phyloP scores from a whole-genome alignment of 2,329 filamentous ascomycete species.

The Penicillium sp. region DNA sequence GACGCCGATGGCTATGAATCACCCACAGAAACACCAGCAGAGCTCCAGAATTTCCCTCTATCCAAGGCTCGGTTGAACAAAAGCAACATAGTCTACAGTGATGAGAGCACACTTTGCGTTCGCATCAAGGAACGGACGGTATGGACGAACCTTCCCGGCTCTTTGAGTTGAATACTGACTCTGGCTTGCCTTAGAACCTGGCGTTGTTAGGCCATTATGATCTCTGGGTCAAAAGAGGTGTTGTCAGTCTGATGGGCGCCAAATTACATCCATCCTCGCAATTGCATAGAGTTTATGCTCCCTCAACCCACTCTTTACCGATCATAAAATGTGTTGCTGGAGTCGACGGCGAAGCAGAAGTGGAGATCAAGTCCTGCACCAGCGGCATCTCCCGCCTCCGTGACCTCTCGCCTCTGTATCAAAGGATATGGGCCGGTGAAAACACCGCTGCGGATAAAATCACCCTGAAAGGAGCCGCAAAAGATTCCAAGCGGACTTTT shows the following conservation, averaged over 20 bases:
- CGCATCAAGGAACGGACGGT: slow-evolving; percentile 36
- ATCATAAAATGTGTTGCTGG: slow-evolving; percentile 42
- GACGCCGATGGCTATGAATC: slow-evolving; percentile 29
- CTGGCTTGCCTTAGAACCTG: slow-evolving; percentile 28
- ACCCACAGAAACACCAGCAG: slow-evolving; percentile 23
- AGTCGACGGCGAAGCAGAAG: slow-evolving; percentile 37
- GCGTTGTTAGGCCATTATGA: slow-evolving; percentile 48
- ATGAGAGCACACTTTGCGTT: slow-evolving; percentile 32
- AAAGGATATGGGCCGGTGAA: slow-evolving; percentile 45
- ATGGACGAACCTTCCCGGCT: slow-evolving; percentile 6
- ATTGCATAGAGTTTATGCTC: slow-evolving; percentile 45
- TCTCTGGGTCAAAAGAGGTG: slow-evolving; percentile 49
- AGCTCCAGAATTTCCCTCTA: slow-evolving; percentile 33
- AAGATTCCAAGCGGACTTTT: slow-evolving; percentile 30
- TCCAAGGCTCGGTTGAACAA: slow-evolving; percentile 33
- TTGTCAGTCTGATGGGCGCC: slow-evolving; percentile 52
- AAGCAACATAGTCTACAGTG: slow-evolving; percentile 32
- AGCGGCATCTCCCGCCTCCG: slow-evolving; percentile 40
- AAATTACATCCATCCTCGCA: slow-evolving; percentile 42
- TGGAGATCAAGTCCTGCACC: slow-evolving; percentile 43
- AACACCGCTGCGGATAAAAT: slow-evolving; percentile 28
- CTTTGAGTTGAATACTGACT: slow-evolving; percentile 13
- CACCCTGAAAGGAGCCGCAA: slow-evolving; percentile 22
- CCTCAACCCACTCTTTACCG: slow-evolving; percentile 50
- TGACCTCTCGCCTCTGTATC: slow-evolving; percentile 45